phyloP scores from a whole-genome alignment of 305 asterid species.

The Fraxinus paxiana region DNA sequence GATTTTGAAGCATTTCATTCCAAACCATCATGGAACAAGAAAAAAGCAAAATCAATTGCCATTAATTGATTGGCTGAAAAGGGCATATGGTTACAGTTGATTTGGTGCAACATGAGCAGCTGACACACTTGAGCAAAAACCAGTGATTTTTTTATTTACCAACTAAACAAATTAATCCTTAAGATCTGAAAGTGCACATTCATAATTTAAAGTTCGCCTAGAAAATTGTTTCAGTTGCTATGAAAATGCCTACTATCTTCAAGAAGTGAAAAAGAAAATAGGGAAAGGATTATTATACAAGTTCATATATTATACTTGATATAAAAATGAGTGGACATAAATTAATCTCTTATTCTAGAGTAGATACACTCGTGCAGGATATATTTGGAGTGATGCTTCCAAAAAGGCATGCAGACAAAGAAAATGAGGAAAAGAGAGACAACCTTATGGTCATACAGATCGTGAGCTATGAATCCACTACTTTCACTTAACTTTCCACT shows the following conservation, averaged over 20 bases:
- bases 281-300: constrained; percentile 1
- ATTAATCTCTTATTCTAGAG: not conserved
- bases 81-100: not conserved
- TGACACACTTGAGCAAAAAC: not conserved
- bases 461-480: constrained; percentile 89
- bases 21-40: not conserved
- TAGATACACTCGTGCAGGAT: not conserved
- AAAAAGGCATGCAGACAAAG: not conserved
- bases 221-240: not conserved
- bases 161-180: not conserved
- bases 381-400: constrained; percentile 8
- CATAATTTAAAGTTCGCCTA: not conserved
- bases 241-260: not conserved
- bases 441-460: constrained; percentile 94
- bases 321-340: not conserved
- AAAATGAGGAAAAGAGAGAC: constrained; percentile 26
- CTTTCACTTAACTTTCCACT: constrained; percentile 94
- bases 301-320: not conserved
- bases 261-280: not conserved
- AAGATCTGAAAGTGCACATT: constrained; percentile 9
- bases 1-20: not conserved
- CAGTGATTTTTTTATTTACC: not conserved
- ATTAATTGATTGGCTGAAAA: not conserved
- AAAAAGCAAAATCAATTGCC: not conserved
- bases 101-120: not conserved